Evolutionary conservation across 805 yeast genomes (phyloP).

Genomic region (Phaffomyces thermotolerans): DNA sequence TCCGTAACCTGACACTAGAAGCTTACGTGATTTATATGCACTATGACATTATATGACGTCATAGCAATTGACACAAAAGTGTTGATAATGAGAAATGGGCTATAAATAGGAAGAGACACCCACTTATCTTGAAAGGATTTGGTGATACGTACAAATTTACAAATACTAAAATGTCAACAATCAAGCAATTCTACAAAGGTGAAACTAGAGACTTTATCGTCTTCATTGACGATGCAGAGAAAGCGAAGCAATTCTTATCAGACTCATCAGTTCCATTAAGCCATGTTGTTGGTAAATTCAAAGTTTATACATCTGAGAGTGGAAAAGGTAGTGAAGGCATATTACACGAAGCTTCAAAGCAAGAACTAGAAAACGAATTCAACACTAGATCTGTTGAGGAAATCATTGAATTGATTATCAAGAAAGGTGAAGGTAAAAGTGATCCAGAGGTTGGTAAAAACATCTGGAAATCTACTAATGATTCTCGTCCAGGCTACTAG

Average conservation of each 20-base stretch:
- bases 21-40: too few relatives aligned
- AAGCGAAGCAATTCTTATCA: slow-evolving; percentile 39
- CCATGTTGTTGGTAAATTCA: slow-evolving; percentile 55
- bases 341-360: slow-evolving; percentile 62
- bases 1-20: too few relatives aligned
- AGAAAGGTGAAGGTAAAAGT: slow-evolving; percentile 50
- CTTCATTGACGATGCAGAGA: slow-evolving; percentile 50
- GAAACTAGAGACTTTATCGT: slow-evolving; percentile 53
- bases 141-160: too few relatives aligned
- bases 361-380: slow-evolving; percentile 60
- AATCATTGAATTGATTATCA: slow-evolving; percentile 50
- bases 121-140: too few relatives aligned
- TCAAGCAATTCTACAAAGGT: slow-evolving; percentile 61
- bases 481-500: slow-evolving; percentile 20
- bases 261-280: slow-evolving; percentile 50
- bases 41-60: background rate
- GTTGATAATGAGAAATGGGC: too few relatives aligned
- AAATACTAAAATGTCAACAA: background rate
- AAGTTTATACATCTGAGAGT: slow-evolving; percentile 52
- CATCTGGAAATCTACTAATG: slow-evolving; percentile 37
- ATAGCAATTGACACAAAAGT: background rate
- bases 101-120: too few relatives aligned
- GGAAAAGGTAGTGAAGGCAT: slow-evolving; percentile 68
- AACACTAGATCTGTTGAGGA: slow-evolving; percentile 49
- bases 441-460: slow-evolving; percentile 23